Evolutionary conservation across 169 alveolate species (phyloP), one percentile per base, ranked within the genome.

Genomic region (Blepharisma undulans): DNA sequence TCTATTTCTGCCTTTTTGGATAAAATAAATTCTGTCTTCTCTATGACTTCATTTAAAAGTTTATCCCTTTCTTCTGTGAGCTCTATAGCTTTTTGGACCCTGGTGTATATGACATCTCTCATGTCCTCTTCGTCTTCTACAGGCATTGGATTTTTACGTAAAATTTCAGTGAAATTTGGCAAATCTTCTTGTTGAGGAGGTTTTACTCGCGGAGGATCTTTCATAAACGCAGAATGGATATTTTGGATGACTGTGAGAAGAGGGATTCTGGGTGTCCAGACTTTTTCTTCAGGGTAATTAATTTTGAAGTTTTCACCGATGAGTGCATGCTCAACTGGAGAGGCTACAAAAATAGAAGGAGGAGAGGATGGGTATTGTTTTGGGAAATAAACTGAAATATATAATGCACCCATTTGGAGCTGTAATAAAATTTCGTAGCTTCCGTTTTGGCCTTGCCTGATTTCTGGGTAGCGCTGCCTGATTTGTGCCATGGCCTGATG

Each of bases 391-490:
- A 74, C 14, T 3, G 29, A 22, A 29, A 74, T 74, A 29, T 25
- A 74, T 25, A 74, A 5, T 4, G 80, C 36, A 25, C 80, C 80
- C 33, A 29, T 22, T 25, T 22, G 80, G 80, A 74, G 80, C 33
- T 74, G 80, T 29, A 74, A 5, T 74, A 25, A 25, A 29, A 74
- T 29, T 74, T 74, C 80, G 29, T 25, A 25, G 33, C 30, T 4
- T 74, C 80, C 80, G 29, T 22, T 25, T 1, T 74, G 29, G 80
- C 33, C 33, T 74, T 25, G 48, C 10, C 33, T 1, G 12, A 74
- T 29, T 74, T 74, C 80, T 25, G 80, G 80, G 80, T 25, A 74
- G 80, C 33, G 33, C 80, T 74, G 80, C 80, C 33, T 74, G 29
- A 74, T 22, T 74, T 74, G 80, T 48, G 66, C 66, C 66, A 48